These are phyloP conservation scores for Colletotrichum sp. DNA, from an alignment of 2,329 filamentous ascomycete genomes.

Conservation along the genomic window DNA sequence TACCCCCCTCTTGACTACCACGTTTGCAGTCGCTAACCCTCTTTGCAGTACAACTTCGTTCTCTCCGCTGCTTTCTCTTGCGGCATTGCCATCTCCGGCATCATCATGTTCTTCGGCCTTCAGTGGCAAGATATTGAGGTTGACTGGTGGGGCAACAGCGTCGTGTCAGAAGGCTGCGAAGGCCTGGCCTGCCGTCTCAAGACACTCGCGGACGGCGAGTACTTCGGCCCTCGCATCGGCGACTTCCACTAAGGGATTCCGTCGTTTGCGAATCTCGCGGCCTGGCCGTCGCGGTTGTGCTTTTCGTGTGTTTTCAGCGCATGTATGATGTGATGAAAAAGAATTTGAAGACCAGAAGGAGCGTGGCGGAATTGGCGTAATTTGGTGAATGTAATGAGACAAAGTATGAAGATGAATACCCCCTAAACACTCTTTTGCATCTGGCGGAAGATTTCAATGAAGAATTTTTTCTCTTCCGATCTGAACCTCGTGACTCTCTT, in stretches of 20 bases:
- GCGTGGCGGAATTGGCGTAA: not conserved
- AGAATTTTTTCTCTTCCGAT: not conserved
- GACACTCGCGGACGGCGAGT: conserved; percentile 30
- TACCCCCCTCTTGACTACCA: accelerated
- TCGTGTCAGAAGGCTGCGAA: conserved; percentile 30
- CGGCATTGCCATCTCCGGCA: conserved; percentile 49
- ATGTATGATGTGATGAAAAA: conserved; percentile 5
- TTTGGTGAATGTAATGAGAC: not conserved
- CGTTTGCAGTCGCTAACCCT: not conserved
- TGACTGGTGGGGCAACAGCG: conserved; percentile 52
- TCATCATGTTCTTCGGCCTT: conserved; percentile 55
- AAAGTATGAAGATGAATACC: not conserved
- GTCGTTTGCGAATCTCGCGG: not conserved
- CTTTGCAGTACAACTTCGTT: conserved; percentile 49
- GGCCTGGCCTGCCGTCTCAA: conserved; percentile 26
- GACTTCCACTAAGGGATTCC: conserved; percentile 2
- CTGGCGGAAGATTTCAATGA: not conserved
- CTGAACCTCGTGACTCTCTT: not conserved
- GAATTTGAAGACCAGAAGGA: not conserved
- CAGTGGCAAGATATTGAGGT: conserved; percentile 41
- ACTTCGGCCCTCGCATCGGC: conserved; percentile 33
- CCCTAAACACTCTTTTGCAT: conserved; percentile 8
- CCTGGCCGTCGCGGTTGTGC: not conserved
- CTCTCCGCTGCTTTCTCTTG: conserved; percentile 50
- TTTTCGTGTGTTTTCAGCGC: not conserved